Evolutionary conservation across 2,329 filamentous ascomycete genomes (phyloP), one percentile per base, ranked within the genome.

Genomic region (Fusarium aywerte): DNA sequence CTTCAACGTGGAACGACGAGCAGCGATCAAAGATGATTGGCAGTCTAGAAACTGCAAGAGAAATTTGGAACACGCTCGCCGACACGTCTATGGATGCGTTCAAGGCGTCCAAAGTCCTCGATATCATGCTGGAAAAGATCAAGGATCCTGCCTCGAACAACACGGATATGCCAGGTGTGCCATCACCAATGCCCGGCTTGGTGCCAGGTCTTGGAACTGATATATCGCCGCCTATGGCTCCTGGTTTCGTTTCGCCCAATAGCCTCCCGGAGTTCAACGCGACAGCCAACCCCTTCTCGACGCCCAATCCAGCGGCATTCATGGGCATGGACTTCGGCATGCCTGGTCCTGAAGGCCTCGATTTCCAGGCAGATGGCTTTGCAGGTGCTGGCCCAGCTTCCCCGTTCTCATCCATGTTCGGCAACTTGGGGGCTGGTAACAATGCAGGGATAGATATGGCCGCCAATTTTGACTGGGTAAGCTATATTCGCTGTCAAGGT

Each of bases 11-110:
- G 86, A 85, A 83, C 5, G 78, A 80, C 2, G 82, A 85, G 52
- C 85, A 90, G 75, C 86, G 90, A 11, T 83, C 87, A 29, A 91
- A 92, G 68, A 96, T 97, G 92, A 83, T 96, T 29, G 79, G 83
- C 21, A 87, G 89, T 2, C 85, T 98, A 4, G 90, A 94, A 74
- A 85, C 85, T 18, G 91, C 91, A 10, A 86, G 87, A 43, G 83
- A 85, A 18, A 96, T 98, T 56, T 98, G 94, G 93, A 89, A 90
- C 47, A 88, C 87, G 11, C 82, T 93, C 12, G 87, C 89, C 4
- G 90, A 96, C 54, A 84, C 89, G 23, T 96, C 91, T 1, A 90
- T 97, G 80, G 95, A 98, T 70, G 93, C 94, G 0, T 94, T 90
- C 80, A 98, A 98, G 80, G 95, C 93, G 2, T 88, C 88, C 38